Percentiles rank a stretch among this genome's conserved stretches.
phyloP scores from a whole-genome alignment of 2,329 filamentous ascomycete species.

The Alternaria atra region DNA sequence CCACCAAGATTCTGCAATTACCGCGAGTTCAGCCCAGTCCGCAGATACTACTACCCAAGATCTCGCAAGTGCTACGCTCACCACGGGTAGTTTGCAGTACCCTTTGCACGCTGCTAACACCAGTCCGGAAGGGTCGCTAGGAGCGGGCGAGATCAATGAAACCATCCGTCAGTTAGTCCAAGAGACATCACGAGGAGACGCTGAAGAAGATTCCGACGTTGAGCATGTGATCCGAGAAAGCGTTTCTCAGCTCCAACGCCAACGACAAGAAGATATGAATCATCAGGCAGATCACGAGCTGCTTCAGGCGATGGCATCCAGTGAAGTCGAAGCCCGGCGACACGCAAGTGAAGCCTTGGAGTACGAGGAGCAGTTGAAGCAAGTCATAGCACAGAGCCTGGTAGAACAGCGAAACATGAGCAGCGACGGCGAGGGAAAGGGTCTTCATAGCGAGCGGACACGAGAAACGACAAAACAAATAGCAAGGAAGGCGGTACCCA shows the following conservation, averaged over 20 bases:
- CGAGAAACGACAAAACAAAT: not conserved
- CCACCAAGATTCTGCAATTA: not conserved
- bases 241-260: not conserved
- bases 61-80: not conserved
- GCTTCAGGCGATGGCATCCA: slow-evolving; percentile 25
- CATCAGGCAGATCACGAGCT: slow-evolving; percentile 9
- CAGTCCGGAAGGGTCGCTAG: not conserved
- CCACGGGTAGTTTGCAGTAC: not conserved
- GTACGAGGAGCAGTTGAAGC: not conserved
- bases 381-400: not conserved
- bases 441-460: not conserved
- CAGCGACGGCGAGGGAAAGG: not conserved
- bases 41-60: not conserved
- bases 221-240: not conserved
- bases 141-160: not conserved
- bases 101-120: not conserved
- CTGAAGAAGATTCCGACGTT: not conserved
- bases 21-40: not conserved
- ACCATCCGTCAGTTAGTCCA: not conserved
- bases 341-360: slow-evolving; percentile 7
- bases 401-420: not conserved
- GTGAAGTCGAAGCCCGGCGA: slow-evolving; percentile 16
- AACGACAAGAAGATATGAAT: not conserved
- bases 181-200: not conserved
- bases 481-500: not conserved